Percentiles rank a stretch among this genome's conserved stretches.
Evolutionary conservation across 2,329 filamentous ascomycete species (phyloP).

Genomic region (Xylariaceae sp.): DNA sequence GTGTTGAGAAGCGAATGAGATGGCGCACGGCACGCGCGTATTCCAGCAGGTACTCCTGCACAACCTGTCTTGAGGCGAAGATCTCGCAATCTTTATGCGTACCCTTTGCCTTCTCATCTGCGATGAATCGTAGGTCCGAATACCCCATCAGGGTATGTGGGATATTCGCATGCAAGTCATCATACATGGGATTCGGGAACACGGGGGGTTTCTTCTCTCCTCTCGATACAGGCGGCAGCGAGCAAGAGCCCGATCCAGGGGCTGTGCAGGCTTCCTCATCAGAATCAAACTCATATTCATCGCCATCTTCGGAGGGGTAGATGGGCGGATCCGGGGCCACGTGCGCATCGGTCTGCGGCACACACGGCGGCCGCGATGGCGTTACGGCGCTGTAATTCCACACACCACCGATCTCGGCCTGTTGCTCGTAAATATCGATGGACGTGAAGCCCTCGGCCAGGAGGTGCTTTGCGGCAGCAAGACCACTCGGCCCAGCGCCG

Average conservation of each 20-base stretch:
- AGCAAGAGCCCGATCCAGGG: conserved; percentile 18
- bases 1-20: conserved; percentile 64
- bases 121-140: conserved; percentile 62
- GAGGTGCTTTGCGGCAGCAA: conserved; percentile 77
- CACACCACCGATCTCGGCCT: conserved; percentile 68
- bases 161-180: conserved; percentile 80
- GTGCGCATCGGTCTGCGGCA: conserved; percentile 67
- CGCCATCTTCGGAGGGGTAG: conserved; percentile 33
- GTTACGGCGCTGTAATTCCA: conserved; percentile 67
- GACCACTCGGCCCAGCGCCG: conserved; percentile 74
- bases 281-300: conserved; percentile 16
- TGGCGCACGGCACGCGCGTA: conserved; percentile 65
- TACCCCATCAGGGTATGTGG: conserved; percentile 76
- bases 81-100: conserved; percentile 48
- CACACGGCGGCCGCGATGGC: conserved; percentile 40
- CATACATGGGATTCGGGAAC: conserved; percentile 82
- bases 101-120: conserved; percentile 26
- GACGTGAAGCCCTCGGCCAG: conserved; percentile 59
- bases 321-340: conserved; percentile 59
- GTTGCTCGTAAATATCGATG: conserved; percentile 79
- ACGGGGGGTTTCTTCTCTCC: conserved; percentile 40
- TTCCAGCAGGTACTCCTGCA: conserved; percentile 66
- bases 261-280: conserved; percentile 20
- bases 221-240: conserved; percentile 5
- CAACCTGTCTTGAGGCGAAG: conserved; percentile 67